Percentiles rank a stretch among this genome's conserved stretches.
Conservation (phyloP, 1,284 basidiomycete species). For the Phaffia rhodozyma region DNA sequence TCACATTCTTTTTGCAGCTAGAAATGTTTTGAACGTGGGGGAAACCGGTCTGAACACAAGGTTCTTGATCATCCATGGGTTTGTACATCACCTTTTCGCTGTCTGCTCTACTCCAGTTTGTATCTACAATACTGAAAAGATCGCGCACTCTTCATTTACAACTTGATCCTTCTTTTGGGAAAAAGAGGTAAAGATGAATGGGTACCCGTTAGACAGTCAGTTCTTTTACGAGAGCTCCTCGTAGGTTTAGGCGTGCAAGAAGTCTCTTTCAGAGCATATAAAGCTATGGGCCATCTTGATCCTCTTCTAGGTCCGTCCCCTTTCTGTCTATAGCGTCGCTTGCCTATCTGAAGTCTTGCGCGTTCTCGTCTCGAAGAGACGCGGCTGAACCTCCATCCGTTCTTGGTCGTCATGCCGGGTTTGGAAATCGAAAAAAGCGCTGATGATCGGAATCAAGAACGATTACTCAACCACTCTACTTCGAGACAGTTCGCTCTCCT, state of each 20-base stretch:
- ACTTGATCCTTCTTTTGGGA: neutral
- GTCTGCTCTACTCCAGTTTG: neutral
- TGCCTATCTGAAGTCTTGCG: neutral
- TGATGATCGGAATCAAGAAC: slow-evolving; percentile 27
- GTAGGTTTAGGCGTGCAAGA: slow-evolving; percentile 33
- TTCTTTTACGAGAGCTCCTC: slow-evolving; percentile 33
- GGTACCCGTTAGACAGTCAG: slow-evolving; percentile 32
- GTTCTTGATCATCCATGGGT: slow-evolving; percentile 35
- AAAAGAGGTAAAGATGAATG: slow-evolving; percentile 28
- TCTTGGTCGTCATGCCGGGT: slow-evolving; percentile 13
- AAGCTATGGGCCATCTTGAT: slow-evolving; percentile 32
- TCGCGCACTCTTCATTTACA: no score
- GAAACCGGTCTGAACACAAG: slow-evolving; percentile 27
- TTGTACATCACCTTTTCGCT: neutral
- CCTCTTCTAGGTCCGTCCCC: neutral
- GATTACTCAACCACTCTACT: slow-evolving; percentile 20
- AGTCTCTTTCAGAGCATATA: slow-evolving; percentile 31
- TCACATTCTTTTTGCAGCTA: slow-evolving; percentile 34
- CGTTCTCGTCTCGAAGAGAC: no score
- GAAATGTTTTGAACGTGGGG: slow-evolving; percentile 31
- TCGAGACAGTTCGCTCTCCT: slow-evolving; percentile 21
- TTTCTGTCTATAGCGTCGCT: neutral
- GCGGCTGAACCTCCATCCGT: neutral
- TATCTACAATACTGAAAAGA: neutral
- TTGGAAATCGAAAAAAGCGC: slow-evolving; percentile 16